Percentiles rank a stretch among this genome's conserved stretches.
Evolutionary conservation across 2,329 filamentous ascomycete species (phyloP).

Genomic region (Colletotrichum sp.): DNA sequence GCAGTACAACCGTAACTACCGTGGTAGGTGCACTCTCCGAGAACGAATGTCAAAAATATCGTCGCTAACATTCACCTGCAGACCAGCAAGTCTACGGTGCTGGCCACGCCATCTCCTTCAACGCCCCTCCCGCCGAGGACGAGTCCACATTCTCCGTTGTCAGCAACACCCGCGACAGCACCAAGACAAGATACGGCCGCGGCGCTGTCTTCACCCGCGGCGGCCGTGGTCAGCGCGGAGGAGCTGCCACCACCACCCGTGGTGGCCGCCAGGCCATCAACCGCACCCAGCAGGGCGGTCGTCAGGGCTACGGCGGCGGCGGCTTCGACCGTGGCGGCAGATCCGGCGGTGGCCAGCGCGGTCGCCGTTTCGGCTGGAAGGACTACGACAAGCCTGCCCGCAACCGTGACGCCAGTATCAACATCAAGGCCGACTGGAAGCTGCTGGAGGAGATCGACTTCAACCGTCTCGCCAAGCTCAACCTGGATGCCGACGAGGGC

Average conservation of each 20-base stretch:
- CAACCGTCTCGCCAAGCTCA: conserved; percentile 92
- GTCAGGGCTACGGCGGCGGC: conserved; percentile 63
- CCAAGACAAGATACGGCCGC: conserved; percentile 86
- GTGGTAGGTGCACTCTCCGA: conserved; percentile 64
- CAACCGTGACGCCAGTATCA: conserved; percentile 94
- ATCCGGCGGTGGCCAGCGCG: conserved; percentile 70
- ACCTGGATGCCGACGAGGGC: conserved; percentile 91
- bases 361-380: conserved; percentile 95
- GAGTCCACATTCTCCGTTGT: conserved; percentile 98
- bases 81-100: conserved; percentile 98
- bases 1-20: conserved; percentile 91
- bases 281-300: conserved; percentile 66
- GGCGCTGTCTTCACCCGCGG: conserved; percentile 90
- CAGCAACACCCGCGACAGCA: conserved; percentile 87
- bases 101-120: conserved; percentile 85
- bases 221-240: conserved; percentile 79
- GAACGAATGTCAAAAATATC: not conserved
- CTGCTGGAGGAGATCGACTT: conserved; percentile 99
- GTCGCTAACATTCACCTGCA: conserved; percentile 39
- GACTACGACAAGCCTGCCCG: conserved; percentile 98
- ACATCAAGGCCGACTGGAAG: conserved; percentile 94
- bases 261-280: conserved; percentile 71
- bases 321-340: conserved; percentile 78
- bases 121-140: conserved; percentile 90
- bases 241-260: conserved; percentile 47